A percentile compares a stretch with the other conserved stretches of the same genome.
phyloP scores from a whole-genome alignment of 768 basidiomycete genomes.

The Rhodotorula babjevae region DNA sequence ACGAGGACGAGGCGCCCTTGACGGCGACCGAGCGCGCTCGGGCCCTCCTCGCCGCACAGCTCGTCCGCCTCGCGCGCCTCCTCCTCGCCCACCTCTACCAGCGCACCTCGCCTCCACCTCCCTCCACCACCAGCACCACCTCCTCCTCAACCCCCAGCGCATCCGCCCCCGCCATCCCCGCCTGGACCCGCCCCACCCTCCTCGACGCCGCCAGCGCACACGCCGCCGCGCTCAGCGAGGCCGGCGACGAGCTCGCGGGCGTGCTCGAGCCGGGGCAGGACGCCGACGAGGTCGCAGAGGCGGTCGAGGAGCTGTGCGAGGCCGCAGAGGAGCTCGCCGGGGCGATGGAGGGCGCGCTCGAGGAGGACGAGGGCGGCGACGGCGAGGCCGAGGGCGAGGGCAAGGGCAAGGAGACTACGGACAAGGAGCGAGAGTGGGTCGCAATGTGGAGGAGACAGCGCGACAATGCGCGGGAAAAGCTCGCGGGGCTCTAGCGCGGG shows the following conservation, averaged over 20 bases:
- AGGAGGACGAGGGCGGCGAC: not conserved
- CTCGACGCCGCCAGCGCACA: not conserved
- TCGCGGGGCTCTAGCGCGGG: not conserved
- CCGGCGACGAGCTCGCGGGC: conserved; percentile 24
- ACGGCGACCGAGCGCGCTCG: not conserved
- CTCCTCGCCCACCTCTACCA: conserved; percentile 11
- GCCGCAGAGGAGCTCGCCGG: not conserved
- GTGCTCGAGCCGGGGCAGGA: conserved; percentile 23
- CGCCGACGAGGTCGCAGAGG: not conserved
- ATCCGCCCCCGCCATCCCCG: no score
- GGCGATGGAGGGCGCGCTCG: conserved; percentile 2
- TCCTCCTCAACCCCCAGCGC: no score
- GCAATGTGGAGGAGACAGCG: conserved; percentile 21
- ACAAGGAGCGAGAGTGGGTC: conserved; percentile 15
- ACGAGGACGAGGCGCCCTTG: not conserved
- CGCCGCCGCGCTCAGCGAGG: conserved; percentile 1
- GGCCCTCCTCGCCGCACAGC: not conserved
- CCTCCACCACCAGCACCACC: not conserved
- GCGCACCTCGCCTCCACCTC: not conserved
- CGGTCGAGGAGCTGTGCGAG: not conserved
- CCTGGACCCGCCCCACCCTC: not conserved
- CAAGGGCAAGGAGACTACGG: not conserved
- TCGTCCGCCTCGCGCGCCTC: conserved; percentile 16
- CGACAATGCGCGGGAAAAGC: conserved; percentile 3
- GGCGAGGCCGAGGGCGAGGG: not conserved